Evolutionary conservation across 345 rosid species (phyloP).

Genomic region (Angophora floribunda): DNA sequence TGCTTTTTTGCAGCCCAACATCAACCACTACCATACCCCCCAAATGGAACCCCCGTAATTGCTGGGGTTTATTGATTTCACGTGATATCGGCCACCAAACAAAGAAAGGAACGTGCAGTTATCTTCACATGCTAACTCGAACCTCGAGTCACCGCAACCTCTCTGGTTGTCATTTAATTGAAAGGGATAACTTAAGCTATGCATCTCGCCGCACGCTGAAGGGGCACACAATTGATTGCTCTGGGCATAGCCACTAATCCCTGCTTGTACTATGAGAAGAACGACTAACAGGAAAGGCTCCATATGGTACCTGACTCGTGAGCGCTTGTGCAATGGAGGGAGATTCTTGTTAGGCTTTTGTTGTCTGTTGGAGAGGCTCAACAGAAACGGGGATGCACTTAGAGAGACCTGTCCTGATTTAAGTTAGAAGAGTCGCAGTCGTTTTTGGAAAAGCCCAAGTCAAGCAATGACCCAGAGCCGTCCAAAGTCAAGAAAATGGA

Average conservation of each 20-base stretch:
- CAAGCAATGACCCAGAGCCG: not conserved
- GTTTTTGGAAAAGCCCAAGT: not conserved
- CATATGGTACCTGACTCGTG: not conserved
- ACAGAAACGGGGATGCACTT: not conserved
- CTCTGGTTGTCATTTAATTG: not conserved
- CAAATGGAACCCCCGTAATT: accelerated
- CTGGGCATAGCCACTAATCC: not conserved
- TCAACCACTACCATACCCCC: accelerated
- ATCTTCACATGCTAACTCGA: not conserved
- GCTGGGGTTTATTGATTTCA: accelerated
- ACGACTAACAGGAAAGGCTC: not conserved
- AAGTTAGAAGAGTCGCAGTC: not conserved
- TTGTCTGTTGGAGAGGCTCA: not conserved
- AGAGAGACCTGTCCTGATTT: not conserved
- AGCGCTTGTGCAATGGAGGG: not conserved
- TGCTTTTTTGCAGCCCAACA: not conserved
- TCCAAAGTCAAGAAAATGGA: not conserved
- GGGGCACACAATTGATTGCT: accelerated
- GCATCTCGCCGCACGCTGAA: not conserved
- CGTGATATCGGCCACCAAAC: not conserved
- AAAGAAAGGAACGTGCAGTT: not conserved
- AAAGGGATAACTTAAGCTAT: accelerated
- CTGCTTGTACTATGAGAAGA: not conserved
- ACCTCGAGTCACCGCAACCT: accelerated
- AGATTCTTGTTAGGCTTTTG: not conserved